Evolutionary conservation across 257 asterid genomes (phyloP), one percentile per base, ranked within the genome.

Genomic region (Solanum okadae): DNA sequence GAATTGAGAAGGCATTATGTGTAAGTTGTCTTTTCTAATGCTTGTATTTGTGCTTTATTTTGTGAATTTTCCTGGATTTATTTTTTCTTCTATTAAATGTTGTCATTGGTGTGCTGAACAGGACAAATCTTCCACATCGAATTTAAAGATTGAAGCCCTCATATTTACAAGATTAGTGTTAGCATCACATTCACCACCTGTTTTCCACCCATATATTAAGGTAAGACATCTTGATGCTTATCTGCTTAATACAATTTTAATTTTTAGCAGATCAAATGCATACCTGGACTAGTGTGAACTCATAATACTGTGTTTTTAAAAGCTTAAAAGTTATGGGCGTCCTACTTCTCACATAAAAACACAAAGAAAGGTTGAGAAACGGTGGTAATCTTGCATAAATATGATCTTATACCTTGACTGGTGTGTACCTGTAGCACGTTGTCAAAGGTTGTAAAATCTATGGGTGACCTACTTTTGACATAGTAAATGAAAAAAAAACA

Each of bases 91-190:
- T 56, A 52, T 89, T 40, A 63, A 35, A 59, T 38, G 79, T 81
- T 89, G 71, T 22, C 86, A 44, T 90, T 88, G 67, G 29, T 76
- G 44, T 88, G 37, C 37, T 82, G 90, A 79, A 71, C 98, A 97
- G 99, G 99, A 97, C 86, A 97, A 97, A 88, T 95, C 99, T 27
- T 96, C 99, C 86, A 97, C 99, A 87, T 97, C 99, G 56, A 97
- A 96, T 90, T 90, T 97, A 87, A 97, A 97, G 96, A 96, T 95
- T 86, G 99, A 97, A 90, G 99, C 99, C 90, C 99, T 97, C 88
- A 95, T 94, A 87, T 97, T 97, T 91, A 93, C 98, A 42, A 96
- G 98, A 96, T 92, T 97, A 92, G 98, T 96, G 89, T 91, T 97
- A 90, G 95, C 98, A 75, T 97, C 98, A 18, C 99, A 96, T 68